phyloP scores from a whole-genome alignment of 1,139 yeast genomes.

The Sugiyamaella castrensis region DNA sequence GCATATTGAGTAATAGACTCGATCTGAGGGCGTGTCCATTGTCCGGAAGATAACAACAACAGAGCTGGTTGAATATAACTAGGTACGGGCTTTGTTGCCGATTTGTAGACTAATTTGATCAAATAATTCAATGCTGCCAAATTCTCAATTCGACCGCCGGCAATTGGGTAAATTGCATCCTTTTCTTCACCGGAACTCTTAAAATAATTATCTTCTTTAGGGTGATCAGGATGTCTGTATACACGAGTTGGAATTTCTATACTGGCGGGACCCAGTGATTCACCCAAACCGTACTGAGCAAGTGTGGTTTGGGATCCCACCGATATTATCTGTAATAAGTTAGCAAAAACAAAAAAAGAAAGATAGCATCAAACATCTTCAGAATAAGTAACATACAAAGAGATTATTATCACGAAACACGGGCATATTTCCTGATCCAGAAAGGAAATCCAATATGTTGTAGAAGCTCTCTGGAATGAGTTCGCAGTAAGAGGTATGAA shows the following conservation, averaged over 20 bases:
- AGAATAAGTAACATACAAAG: conserved; percentile 30
- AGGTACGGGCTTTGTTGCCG: conserved; percentile 40
- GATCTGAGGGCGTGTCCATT: conserved; percentile 65
- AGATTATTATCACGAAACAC: conserved; percentile 60
- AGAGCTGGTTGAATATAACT: conserved; percentile 44
- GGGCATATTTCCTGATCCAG: conserved; percentile 43
- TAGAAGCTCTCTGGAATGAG: too few relatives aligned
- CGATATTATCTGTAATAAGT: conserved; percentile 50
- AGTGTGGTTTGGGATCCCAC: conserved; percentile 78
- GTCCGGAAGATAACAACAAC: conserved; percentile 58
- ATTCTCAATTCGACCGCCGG: conserved; percentile 60
- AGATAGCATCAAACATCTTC: background rate
- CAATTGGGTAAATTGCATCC: conserved; percentile 59
- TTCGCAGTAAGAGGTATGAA: too few relatives aligned
- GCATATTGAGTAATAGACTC: conserved; percentile 73
- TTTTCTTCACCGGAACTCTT: conserved; percentile 43
- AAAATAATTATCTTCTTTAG: conserved; percentile 37
- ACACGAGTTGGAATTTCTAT: conserved; percentile 74
- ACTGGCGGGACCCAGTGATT: conserved; percentile 73
- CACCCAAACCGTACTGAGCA: conserved; percentile 79
- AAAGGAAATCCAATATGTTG: too few relatives aligned
- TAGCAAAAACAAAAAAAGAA: conserved; percentile 23
- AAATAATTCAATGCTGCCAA: conserved; percentile 70
- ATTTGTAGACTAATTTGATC: conserved; percentile 56
- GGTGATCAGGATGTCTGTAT: conserved; percentile 47